Conservation (phyloP, 2,329 filamentous ascomycete species). For the Tolypocladium inflatum region DNA sequence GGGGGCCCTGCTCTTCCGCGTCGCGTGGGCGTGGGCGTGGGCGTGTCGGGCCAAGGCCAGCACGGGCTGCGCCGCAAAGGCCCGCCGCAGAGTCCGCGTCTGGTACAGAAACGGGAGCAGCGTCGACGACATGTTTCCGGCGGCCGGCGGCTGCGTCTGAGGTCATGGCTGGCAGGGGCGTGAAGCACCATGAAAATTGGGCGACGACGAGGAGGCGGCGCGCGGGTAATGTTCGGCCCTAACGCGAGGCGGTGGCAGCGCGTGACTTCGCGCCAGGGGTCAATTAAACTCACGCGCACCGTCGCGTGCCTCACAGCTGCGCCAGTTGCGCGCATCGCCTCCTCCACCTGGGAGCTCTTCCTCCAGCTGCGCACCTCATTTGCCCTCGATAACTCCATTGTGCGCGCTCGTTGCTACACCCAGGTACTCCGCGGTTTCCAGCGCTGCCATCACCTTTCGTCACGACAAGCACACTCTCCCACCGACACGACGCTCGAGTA, state of each 20-base stretch:
- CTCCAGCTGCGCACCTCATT: background rate
- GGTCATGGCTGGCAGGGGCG: background rate
- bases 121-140: slow-evolving; percentile 33
- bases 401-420: background rate
- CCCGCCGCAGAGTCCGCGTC: slow-evolving; percentile 45
- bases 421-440: rapidly evolving
- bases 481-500: too few species aligned
- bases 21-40: too few species aligned
- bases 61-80: slow-evolving; percentile 14
- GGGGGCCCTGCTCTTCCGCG: slow-evolving; percentile 4
- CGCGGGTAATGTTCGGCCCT: background rate
- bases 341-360: background rate
- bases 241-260: slow-evolving; percentile 1
- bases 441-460: too few species aligned
- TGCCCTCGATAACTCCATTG: background rate
- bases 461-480: too few species aligned
- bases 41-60: slow-evolving; percentile 12
- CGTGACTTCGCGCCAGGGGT: slow-evolving; percentile 9
- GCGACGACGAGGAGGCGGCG: background rate
- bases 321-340: background rate
- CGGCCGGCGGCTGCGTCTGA: background rate
- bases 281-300: slow-evolving; percentile 2
- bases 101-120: slow-evolving; percentile 63
- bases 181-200: background rate
- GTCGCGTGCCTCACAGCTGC: background rate